Conservation (phyloP, 345 rosid species). For the Eucalyptus erythrocorys region DNA sequence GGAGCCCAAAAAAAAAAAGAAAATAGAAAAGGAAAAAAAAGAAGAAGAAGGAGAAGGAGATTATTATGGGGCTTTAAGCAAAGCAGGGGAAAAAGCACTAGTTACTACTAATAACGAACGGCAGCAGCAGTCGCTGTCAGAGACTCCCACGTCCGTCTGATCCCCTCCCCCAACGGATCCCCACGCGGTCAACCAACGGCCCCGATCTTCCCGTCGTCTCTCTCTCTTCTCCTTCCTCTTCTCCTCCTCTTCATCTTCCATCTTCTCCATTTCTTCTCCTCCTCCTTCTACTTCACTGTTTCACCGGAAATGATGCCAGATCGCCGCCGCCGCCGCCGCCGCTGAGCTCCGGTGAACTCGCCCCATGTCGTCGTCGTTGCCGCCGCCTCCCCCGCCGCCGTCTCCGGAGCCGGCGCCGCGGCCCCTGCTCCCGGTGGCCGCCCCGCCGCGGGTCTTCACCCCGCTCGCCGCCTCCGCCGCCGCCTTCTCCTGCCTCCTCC, state of each 20-base stretch:
- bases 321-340: background rate
- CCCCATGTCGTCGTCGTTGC: background rate
- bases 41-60: background rate
- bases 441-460: slow-evolving; percentile 11
- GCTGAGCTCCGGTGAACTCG: background rate
- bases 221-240: background rate
- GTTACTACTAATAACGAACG: background rate
- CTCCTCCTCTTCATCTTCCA: background rate
- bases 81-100: background rate
- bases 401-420: slow-evolving; percentile 9
- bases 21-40: rapidly evolving
- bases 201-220: background rate
- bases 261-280: background rate
- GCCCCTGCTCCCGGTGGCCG: background rate
- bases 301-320: background rate
- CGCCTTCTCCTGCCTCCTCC: slow-evolving; percentile 23
- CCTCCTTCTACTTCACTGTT: background rate
- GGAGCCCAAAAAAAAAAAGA: background rate
- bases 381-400: slow-evolving; percentile 13
- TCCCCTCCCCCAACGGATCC: background rate
- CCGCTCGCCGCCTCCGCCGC: slow-evolving; percentile 22
- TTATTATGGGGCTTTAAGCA: background rate
- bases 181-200: background rate
- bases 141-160: background rate
- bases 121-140: background rate